A percentile compares a stretch with the other conserved stretches of the same genome.
Conservation (phyloP, 352 stramenopile species). For the Phytopythium mirpurense region DNA sequence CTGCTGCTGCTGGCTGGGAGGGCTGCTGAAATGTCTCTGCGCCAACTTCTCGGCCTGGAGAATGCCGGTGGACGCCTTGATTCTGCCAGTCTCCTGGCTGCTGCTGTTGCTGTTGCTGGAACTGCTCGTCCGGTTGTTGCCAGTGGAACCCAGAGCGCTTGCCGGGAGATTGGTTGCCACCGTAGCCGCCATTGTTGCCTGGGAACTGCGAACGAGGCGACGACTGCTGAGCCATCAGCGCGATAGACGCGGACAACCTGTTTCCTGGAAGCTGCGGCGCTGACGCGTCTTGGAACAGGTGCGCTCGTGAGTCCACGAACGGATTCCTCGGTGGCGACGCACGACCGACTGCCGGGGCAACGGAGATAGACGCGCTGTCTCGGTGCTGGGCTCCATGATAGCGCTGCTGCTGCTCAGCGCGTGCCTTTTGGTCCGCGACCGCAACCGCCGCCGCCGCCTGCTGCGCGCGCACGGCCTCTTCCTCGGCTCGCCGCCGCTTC, state of each 20-base stretch:
- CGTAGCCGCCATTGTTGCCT: background rate
- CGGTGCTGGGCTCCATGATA: slow-evolving; percentile 4
- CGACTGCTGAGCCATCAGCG: background rate
- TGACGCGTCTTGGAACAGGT: slow-evolving; percentile 40
- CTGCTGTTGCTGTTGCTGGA: slow-evolving; percentile 1
- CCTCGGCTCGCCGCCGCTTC: slow-evolving; percentile 39
- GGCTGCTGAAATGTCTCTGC: background rate
- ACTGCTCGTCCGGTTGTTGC: slow-evolving; percentile 1
- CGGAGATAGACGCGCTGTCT: background rate
- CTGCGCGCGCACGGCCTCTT: slow-evolving; percentile 33
- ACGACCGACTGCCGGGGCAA: background rate
- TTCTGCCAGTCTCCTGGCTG: background rate
- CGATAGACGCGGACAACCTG: slow-evolving; percentile 2
- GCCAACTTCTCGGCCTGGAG: background rate
- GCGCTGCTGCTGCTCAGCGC: slow-evolving; percentile 32
- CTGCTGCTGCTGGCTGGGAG: background rate
- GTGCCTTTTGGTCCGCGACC: slow-evolving; percentile 27
- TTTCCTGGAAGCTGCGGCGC: slow-evolving; percentile 6
- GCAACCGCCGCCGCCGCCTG: slow-evolving; percentile 28
- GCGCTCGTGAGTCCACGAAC: slow-evolving; percentile 44
- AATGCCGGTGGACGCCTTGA: background rate
- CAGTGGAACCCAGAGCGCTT: background rate
- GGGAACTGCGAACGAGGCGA: slow-evolving; percentile 1
- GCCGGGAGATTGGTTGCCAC: slow-evolving; percentile 1
- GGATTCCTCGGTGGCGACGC: slow-evolving; percentile 25